Conservation (phyloP, 2,329 filamentous ascomycete genomes). For the Fusarium kyushuense region DNA sequence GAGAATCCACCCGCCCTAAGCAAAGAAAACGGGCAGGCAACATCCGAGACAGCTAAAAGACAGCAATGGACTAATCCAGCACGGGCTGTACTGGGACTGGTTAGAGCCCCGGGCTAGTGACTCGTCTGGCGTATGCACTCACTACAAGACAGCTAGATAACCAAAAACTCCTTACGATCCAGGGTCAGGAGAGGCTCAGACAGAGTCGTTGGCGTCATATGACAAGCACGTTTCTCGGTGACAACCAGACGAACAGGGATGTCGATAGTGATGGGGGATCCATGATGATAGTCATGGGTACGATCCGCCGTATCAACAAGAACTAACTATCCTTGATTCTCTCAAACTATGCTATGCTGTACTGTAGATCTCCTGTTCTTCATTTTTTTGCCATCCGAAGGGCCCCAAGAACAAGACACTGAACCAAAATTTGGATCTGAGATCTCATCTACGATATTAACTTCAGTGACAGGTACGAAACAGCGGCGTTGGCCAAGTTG, state of each 20-base stretch:
- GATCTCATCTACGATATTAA: conserved; percentile 9
- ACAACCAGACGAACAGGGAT: conserved; percentile 4
- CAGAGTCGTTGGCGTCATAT: conserved; percentile 44
- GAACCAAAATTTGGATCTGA: conserved; percentile 2
- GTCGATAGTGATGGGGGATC: conserved; percentile 19
- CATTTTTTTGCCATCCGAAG: conserved; percentile 6
- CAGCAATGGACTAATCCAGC: conserved; percentile 3
- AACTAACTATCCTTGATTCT: not conserved
- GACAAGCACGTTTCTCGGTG: conserved; percentile 6
- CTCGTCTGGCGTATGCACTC: conserved; percentile 14
- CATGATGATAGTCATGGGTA: conserved; percentile 29
- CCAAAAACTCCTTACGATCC: conserved; percentile 7
- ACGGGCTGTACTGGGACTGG: not conserved
- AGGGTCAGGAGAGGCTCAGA: conserved; percentile 19
- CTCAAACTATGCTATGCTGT: not conserved
- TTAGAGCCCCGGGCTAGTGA: not conserved
- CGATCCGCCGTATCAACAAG: not conserved
- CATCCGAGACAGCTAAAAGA: conserved; percentile 27
- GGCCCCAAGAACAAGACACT: not conserved
- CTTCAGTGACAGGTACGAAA: conserved; percentile 5
- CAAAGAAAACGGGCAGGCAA: conserved; percentile 24
- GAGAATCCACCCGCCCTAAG: conserved; percentile 3
- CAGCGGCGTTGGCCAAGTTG: conserved; percentile 5
- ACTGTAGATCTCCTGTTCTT: conserved; percentile 7
- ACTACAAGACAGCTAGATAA: conserved; percentile 1